Evolutionary conservation across 148 eudicot species (phyloP).

Genomic region (Pouteria glomerata): DNA sequence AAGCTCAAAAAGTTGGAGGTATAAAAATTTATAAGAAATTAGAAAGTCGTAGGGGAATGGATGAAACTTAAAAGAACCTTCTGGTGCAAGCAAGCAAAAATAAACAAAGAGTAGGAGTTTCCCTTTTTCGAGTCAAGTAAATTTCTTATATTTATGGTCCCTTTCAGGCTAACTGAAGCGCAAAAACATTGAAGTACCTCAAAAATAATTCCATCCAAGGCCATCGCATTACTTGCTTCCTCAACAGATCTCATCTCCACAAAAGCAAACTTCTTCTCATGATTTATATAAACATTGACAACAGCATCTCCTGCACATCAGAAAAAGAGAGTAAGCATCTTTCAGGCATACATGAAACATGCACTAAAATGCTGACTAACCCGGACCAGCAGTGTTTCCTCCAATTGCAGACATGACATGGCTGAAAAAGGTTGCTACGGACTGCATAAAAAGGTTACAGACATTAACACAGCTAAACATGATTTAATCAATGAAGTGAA

Average conservation of each 20-base stretch:
- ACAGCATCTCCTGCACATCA: constrained; percentile 81
- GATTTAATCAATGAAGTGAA: not conserved
- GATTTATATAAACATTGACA: constrained; percentile 87
- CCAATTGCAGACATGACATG: constrained; percentile 92
- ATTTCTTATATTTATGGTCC: too few species aligned
- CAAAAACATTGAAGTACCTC: constrained; percentile 36
- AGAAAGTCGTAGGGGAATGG: too few species aligned
- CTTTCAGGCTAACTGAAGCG: not conserved
- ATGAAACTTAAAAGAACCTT: too few species aligned
- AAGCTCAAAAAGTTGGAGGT: too few species aligned
- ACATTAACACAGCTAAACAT: not conserved
- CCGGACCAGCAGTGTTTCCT: constrained; percentile 98
- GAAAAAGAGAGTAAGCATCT: too few species aligned
- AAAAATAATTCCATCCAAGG: constrained; percentile 65
- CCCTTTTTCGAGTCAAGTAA: not conserved
- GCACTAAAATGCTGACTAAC: constrained; percentile 25
- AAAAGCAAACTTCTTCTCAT: constrained; percentile 89
- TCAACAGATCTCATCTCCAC: constrained; percentile 88
- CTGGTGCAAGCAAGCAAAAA: too few species aligned
- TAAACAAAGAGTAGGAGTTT: not conserved
- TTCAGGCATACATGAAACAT: not conserved
- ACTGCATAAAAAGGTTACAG: constrained; percentile 43
- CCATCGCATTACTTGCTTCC: constrained; percentile 90
- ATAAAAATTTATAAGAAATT: too few species aligned
- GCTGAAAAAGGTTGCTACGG: constrained; percentile 88